Evolutionary conservation across 805 yeast genomes (phyloP), one percentile per base, ranked within the genome.

Genomic region (Lachancea nothofagi): DNA sequence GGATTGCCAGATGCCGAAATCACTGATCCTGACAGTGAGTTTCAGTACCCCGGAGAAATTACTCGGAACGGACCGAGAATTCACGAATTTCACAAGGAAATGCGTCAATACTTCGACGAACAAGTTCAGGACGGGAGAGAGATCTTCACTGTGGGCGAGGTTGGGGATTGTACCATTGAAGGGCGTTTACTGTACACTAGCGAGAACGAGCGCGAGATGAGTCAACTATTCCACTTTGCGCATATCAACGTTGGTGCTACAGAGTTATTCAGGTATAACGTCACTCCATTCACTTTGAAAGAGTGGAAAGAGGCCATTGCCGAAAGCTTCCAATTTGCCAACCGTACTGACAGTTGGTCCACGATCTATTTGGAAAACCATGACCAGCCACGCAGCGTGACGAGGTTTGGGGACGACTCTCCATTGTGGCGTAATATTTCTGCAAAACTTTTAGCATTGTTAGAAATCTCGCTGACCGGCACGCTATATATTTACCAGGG

Each of bases 401-500:
- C 76, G n/a, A 64, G 80, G 47, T 74, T 72, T 51, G 77, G 76
- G 31, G 65, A 66, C 54, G 69, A 64, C 34, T 56, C 65, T 3
- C 54, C 54, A 18, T 45, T 54, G 30, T 43, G 37, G 33, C 41
- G 54, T 58, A 48, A 65, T 31, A 51, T 57, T 37, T 65, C 74
- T 22, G 74, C 75, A 13, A 75, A 75, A 58, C 55, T 74, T 52
- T 51, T 76, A 43, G 66, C 77, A 12, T 44, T 69, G 35, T 53
- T 75, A 49, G 69, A 70, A 46, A 40, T 65, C 8, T 48, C 77
- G 10, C 64, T 74, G 47, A 69, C 75, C 21, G 80, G 82, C 32
- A 74, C 80, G 12, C 57, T 73, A 36, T 76, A 65, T 59, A 59
- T 76, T 31, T 76, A 74, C 56, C 80, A 75, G 57, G 82, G 82